phyloP scores from a whole-genome alignment of 805 yeast species.

The Yueomyces sinensis region DNA sequence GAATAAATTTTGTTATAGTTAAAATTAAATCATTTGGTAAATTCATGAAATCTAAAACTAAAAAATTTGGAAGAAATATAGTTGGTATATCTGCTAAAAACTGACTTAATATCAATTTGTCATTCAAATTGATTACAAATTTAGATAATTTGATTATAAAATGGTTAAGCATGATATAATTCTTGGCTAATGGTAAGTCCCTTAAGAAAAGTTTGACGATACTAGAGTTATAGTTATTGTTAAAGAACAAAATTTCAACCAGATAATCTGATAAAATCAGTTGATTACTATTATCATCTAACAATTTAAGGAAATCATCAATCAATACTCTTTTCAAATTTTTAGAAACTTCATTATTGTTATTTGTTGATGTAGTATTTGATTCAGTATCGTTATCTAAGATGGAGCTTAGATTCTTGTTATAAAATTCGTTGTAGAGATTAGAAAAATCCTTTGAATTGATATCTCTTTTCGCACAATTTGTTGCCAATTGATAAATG shows the following conservation, averaged over 20 bases:
- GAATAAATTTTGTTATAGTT: slow-evolving; percentile 17
- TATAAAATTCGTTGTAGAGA: slow-evolving; percentile 22
- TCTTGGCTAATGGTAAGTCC: background rate
- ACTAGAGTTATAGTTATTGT: slow-evolving; percentile 18
- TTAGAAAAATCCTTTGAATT: slow-evolving; percentile 18
- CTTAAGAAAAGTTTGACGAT: slow-evolving; percentile 4
- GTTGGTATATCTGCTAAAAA: slow-evolving; percentile 13
- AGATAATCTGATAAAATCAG: slow-evolving; percentile 17
- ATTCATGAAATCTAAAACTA: slow-evolving; percentile 5
- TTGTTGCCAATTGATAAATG: slow-evolving; percentile 13
- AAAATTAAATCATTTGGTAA: slow-evolving; percentile 11
- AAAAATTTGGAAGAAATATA: slow-evolving; percentile 14
- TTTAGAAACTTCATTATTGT: too few species aligned
- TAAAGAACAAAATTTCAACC: slow-evolving; percentile 17
- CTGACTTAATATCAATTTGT: slow-evolving; percentile 19
- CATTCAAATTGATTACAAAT: slow-evolving; percentile 15
- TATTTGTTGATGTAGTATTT: too few species aligned
- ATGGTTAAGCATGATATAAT: slow-evolving; percentile 9
- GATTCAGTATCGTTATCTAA: slow-evolving; percentile 8
- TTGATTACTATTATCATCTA: slow-evolving; percentile 9
- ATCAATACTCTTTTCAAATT: slow-evolving; percentile 2
- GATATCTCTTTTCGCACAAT: slow-evolving; percentile 18
- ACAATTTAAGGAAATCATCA: slow-evolving; percentile 12
- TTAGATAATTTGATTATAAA: slow-evolving; percentile 18
- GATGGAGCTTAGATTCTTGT: slow-evolving; percentile 13